Conservation (phyloP, 345 rosid species). For the Eucalyptus sp. region DNA sequence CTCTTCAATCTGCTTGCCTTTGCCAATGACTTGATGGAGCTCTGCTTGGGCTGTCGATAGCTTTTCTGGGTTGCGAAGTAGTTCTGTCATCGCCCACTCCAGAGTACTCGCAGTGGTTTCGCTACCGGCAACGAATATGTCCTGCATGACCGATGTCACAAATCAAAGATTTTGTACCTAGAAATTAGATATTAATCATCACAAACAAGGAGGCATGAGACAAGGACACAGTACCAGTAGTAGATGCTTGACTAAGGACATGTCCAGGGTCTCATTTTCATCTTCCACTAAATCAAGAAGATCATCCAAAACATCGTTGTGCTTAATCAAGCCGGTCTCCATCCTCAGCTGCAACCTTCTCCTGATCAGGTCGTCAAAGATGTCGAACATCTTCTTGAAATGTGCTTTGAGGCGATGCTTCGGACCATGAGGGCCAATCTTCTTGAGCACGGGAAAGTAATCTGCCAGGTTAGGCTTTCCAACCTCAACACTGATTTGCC, state of each 20-base stretch:
- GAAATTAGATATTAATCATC: no score
- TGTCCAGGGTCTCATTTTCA: not conserved
- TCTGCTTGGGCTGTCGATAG: not conserved
- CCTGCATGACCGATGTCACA: not conserved
- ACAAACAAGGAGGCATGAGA: not conserved
- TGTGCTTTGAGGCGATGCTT: not conserved
- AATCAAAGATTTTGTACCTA: not conserved
- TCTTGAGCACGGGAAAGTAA: conserved; percentile 11
- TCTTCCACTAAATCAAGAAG: conserved; percentile 11
- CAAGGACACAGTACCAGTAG: not conserved
- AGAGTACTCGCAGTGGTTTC: not conserved
- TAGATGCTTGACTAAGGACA: not conserved
- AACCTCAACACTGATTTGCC: not conserved
- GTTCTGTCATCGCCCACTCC: not conserved
- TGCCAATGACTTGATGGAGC: not conserved
- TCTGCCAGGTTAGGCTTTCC: conserved; percentile 22
- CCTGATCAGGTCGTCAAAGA: not conserved
- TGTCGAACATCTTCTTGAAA: not conserved
- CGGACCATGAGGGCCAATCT: conserved; percentile 6
- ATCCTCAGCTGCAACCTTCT: not conserved
- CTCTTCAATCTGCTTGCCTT: not conserved
- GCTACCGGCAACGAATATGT: not conserved
- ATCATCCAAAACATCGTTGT: conserved; percentile 19
- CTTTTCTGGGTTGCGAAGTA: not conserved
- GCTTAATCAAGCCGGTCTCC: not conserved